Evolutionary conservation across 192 early-diverging fungal genomes (phyloP).

Genomic region (Coemansia sp.): DNA sequence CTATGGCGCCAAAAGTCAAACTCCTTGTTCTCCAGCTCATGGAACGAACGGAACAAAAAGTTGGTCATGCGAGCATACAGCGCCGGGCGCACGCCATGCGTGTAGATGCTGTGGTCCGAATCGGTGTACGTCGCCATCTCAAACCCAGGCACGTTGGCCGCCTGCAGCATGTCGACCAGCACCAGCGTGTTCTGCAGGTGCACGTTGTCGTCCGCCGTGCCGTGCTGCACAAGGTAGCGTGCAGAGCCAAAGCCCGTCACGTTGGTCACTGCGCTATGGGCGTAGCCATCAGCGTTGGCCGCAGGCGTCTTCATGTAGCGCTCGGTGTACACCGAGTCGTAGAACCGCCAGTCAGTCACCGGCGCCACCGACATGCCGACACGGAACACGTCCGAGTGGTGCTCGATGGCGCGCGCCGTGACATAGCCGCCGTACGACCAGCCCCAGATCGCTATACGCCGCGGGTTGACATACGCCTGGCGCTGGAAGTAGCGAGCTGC

Average conservation of each 20-base stretch:
- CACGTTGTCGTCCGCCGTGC: conserved; percentile 87
- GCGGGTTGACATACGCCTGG: conserved; percentile 74
- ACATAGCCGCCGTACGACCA: conserved; percentile 95
- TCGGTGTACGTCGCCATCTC: conserved; percentile 88
- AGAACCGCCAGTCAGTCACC: conserved; percentile 87
- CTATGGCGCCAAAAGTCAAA: conserved; percentile 46
- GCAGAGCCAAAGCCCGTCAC: conserved; percentile 78
- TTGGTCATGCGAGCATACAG: conserved; percentile 58
- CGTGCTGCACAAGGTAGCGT: conserved; percentile 83
- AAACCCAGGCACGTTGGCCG: conserved; percentile 68
- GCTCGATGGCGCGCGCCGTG: conserved; percentile 81
- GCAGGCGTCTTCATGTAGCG: conserved; percentile 91
- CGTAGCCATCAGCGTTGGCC: conserved; percentile 76
- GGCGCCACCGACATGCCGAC: conserved; percentile 93
- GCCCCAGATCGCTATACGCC: conserved; percentile 89
- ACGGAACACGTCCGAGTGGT: conserved; percentile 73
- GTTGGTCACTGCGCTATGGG: conserved; percentile 65
- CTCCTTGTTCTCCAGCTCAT: conserved; percentile 48
- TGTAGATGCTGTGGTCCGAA: conserved; percentile 82
- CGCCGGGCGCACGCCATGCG: conserved; percentile 70
- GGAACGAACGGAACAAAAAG: conserved; percentile 54
- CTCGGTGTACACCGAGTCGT: conserved; percentile 94
- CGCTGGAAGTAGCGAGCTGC: conserved; percentile 67
- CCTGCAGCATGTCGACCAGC: conserved; percentile 73
- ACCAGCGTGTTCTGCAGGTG: conserved; percentile 89